phyloP scores from a whole-genome alignment of 2,329 filamentous ascomycete species.

The Harringtonia aguacate region DNA sequence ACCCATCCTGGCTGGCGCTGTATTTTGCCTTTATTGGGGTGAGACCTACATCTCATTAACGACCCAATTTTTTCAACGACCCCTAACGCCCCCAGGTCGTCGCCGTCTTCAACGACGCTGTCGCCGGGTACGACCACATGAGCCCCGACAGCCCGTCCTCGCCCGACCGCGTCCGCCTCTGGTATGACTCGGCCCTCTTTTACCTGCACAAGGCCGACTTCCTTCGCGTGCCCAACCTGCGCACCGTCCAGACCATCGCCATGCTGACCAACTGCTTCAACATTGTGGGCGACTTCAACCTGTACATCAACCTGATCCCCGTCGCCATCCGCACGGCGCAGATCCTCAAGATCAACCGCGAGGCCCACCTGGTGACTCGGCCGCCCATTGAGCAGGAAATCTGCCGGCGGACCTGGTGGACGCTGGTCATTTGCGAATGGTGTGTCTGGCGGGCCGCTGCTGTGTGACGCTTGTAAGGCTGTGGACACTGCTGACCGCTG shows the following conservation, averaged over 20 bases:
- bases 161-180: too few relatives aligned
- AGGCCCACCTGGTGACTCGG: neutral
- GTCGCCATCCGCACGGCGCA: neutral
- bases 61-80: too few relatives aligned
- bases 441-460: neutral
- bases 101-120: too few relatives aligned
- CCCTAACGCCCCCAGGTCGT: too few relatives aligned
- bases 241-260: slow-evolving; percentile 4
- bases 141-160: too few relatives aligned
- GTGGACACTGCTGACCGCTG: too few relatives aligned
- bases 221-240: neutral
- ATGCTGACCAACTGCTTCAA: neutral
- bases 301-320: neutral
- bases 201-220: neutral
- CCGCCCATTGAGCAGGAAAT: neutral
- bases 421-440: neutral
- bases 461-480: too few relatives aligned
- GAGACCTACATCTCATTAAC: too few relatives aligned
- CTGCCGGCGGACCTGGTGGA: neutral
- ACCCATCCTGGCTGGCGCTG: too few relatives aligned
- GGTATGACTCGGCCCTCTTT: slow-evolving; percentile 1
- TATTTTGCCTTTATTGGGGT: too few relatives aligned
- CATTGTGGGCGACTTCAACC: slow-evolving; percentile 7
- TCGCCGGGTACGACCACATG: too few relatives aligned
- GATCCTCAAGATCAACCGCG: neutral